Percentiles rank a stretch among this genome's conserved stretches.
phyloP scores from a whole-genome alignment of 2,329 filamentous ascomycete species.

The Cladophialophora yegresii region DNA sequence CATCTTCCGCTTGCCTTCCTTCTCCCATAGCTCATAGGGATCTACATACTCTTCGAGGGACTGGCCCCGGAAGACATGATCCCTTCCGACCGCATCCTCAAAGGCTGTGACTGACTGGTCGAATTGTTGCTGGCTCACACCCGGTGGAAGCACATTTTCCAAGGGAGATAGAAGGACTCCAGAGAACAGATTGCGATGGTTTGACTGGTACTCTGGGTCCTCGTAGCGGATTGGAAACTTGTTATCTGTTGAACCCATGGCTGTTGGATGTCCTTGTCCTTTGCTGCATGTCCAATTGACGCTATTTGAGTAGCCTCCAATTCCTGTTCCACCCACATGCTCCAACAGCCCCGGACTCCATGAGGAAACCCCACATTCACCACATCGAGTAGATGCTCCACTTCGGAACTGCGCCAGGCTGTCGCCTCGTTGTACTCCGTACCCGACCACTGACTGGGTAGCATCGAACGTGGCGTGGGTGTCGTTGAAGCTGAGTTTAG shows the following conservation, averaged over 20 bases:
- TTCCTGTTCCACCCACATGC: neutral
- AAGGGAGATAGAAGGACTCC: constrained; percentile 18
- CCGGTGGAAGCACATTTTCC: constrained; percentile 23
- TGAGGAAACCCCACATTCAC: constrained; percentile 3
- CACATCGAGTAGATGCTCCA: neutral
- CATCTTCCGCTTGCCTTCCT: constrained; percentile 27
- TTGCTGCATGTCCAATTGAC: neutral
- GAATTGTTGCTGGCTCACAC: constrained; percentile 24
- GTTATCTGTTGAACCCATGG: constrained; percentile 17
- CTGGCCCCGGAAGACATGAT: constrained; percentile 14
- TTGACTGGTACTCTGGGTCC: constrained; percentile 29
- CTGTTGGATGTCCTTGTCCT: neutral
- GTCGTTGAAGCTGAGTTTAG: no score
- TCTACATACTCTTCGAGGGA: constrained; percentile 30
- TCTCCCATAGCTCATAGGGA: constrained; percentile 30
- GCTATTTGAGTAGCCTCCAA: constrained; percentile 3
- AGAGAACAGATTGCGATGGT: constrained; percentile 21
- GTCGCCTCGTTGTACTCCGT: no score
- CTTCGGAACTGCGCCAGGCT: neutral
- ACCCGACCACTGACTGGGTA: no score
- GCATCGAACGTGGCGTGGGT: no score
- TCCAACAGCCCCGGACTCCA: neutral
- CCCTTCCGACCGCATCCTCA: constrained; percentile 19
- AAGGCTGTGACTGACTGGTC: constrained; percentile 20
- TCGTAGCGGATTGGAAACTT: constrained; percentile 24